Base-by-base conservation (phyloP, 805 yeast genomes). In the Candida khao-thaluensis region DNA sequence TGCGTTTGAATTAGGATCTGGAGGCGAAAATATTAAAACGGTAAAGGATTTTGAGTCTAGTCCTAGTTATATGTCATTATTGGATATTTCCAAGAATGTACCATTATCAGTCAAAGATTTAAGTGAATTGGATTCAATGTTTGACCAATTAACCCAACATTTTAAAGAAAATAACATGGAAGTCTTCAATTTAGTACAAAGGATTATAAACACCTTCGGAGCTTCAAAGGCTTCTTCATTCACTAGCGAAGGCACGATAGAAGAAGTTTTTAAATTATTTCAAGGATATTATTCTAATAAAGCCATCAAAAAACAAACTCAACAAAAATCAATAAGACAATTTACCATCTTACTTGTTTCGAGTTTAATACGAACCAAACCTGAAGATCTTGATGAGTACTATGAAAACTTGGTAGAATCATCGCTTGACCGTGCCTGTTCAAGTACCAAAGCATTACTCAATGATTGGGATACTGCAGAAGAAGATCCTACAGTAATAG, bases 51-150 rank as follows among this genome's bases (percentile, higher is more conserved):
- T 22, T 10, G n/a, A n/a, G n/a, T n/a, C n/a, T n/a, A 14, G 7
- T 8, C 10, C 38, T 17, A 12, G 9, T 6, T 28, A 30, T 24
- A 4, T 11, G 9, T 53, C 60, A 3, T 38, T 64, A 28, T 17
- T 43, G 1, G 56, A 59, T 3, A 24, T 55, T 11, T 50, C 66
- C 1, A 35, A 38, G 1, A 42, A 45, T 5, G 35, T 60, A 7
- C 65, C 67, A 2, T 51, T 52, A 0, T 20, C 31, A 0, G 47
- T 64, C 5, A 37, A 44, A 2, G 57, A 59, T 23, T 41, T 65
- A 8, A 45, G 43, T 4, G 73, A 69, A 44, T 56, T 63, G 35
- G 74, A 65, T 35, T 56, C 63, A 22, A 63, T 70, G 71, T 30
- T 69, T 34, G 54, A 51, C 3, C 75, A 70, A 30, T 42, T 67